A percentile compares a stretch with the other conserved stretches of the same genome.
phyloP scores from a whole-genome alignment of 106 monocot species.

The Gastrodia elata region DNA sequence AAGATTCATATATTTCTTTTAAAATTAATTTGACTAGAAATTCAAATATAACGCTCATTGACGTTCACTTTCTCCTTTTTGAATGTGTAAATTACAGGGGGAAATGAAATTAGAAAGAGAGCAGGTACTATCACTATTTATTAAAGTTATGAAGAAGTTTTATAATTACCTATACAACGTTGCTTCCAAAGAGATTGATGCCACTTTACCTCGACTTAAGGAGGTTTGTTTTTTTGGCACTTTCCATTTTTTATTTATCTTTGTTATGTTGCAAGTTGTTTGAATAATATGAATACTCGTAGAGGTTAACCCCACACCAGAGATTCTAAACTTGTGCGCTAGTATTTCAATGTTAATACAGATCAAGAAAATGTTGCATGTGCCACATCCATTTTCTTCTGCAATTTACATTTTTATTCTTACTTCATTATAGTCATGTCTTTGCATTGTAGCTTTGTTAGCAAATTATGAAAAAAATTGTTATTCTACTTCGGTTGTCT shows the following conservation, averaged over 20 bases:
- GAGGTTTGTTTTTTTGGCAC: conserved; percentile 37
- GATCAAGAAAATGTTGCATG: too few relatives aligned
- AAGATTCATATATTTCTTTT: neutral
- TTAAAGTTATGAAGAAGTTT: conserved; percentile 70
- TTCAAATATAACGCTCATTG: neutral
- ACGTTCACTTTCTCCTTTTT: neutral
- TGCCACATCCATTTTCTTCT: too few relatives aligned
- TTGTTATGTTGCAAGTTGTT: too few relatives aligned
- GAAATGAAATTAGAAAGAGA: conserved; percentile 61
- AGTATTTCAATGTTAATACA: too few relatives aligned
- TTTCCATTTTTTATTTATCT: neutral
- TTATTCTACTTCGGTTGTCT: too few relatives aligned
- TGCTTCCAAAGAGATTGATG: conserved; percentile 44
- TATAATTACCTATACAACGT: conserved; percentile 50
- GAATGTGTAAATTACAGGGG: conserved; percentile 32
- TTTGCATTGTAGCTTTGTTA: too few relatives aligned
- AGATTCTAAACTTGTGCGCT: too few relatives aligned
- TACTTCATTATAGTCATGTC: too few relatives aligned
- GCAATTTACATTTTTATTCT: too few relatives aligned
- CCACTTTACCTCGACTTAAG: conserved; percentile 52
- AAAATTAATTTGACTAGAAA: neutral
- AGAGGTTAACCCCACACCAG: too few relatives aligned
- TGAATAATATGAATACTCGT: too few relatives aligned
- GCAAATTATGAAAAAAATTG: too few relatives aligned
- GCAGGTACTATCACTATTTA: conserved; percentile 62